Base-by-base conservation (phyloP, 208 protist genomes). In the Phytomonas francai region DNA sequence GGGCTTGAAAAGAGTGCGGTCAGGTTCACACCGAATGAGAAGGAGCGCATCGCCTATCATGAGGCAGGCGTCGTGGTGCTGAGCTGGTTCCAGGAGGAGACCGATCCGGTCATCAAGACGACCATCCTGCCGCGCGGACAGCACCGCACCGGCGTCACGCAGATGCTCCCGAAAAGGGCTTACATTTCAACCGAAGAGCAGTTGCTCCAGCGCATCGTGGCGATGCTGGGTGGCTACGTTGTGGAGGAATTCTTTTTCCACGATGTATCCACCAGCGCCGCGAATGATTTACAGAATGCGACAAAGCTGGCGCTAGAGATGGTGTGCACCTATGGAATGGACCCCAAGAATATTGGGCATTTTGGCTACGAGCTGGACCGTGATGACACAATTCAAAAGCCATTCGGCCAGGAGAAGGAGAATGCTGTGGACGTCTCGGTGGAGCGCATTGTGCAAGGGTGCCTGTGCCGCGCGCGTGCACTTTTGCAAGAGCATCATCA, bases 181-280 rank as follows among this genome's bases (percentile, higher is more conserved):
- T 93, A 84, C 78, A 91, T 95, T 67, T 84, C 73, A n/a, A 93
- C 84, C 14, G 74, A 93, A 76, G 80, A 82, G 68, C 74, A 84
- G 39, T 63, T 95, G 31, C 69, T 77, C 65, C 73, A 93, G 68
- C 65, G 77, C 61, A 71, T 93, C 16, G 77, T 92, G 2, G 87
- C 78, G 49, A 70, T 56, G 33, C 79, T 99, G 42, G 97, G 95
- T 39, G 97, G 97, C 22, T 91, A 94, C 69, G 95, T 95, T 2
- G 85, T 93, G 5, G 96, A 99, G 87, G 96, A 98, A 73, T 72
- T 97, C 63, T 96, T 98, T 61, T 98, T 97, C 72, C 78, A 96
- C 22, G 84, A 97, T 34, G 74, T 98, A 11, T 97, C 95, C 16
- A 95, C 87, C 9, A 89, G 81, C 63, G 88, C 86, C 3, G 80